A percentile compares a stretch with the other conserved stretches of the same genome.
Evolutionary conservation across 169 alveolate species (phyloP).

Genomic region (Besnoitia besnoiti): DNA sequence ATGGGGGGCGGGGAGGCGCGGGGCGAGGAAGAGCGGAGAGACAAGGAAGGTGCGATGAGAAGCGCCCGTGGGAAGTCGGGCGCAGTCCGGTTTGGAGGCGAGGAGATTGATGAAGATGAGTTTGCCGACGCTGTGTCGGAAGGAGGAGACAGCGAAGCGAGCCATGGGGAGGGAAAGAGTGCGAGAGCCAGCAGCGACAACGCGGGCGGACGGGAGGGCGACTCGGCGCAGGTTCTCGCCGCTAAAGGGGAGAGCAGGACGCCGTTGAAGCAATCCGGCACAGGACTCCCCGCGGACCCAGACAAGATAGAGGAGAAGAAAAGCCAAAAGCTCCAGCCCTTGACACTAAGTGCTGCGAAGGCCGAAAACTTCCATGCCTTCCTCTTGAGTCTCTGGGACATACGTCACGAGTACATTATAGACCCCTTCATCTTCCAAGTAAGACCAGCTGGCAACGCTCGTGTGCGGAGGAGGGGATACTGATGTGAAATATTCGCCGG

Average conservation of each 20-base stretch:
- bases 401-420: slow-evolving; percentile 45
- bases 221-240: neutral
- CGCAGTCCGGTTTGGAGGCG: neutral
- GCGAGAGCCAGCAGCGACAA: neutral
- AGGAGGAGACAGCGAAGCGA: neutral
- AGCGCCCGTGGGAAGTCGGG: neutral
- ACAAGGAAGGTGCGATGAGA: no score
- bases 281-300: no score
- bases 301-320: neutral
- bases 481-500: no score
- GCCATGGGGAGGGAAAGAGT: neutral
- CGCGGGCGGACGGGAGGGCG: neutral
- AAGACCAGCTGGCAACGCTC: neutral
- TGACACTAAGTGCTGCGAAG: neutral
- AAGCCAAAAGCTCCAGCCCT: neutral
- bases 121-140: neutral
- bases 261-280: no score
- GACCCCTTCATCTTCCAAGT: slow-evolving; percentile 32
- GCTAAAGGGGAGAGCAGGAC: neutral
- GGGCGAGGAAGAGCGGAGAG: no score
- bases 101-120: neutral
- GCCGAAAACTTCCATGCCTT: neutral
- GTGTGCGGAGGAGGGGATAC: no score
- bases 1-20: no score
- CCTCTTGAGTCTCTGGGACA: slow-evolving; percentile 28